phyloP scores from a whole-genome alignment of 2,329 filamentous ascomycete species.

The Aureobasidium sp. region DNA sequence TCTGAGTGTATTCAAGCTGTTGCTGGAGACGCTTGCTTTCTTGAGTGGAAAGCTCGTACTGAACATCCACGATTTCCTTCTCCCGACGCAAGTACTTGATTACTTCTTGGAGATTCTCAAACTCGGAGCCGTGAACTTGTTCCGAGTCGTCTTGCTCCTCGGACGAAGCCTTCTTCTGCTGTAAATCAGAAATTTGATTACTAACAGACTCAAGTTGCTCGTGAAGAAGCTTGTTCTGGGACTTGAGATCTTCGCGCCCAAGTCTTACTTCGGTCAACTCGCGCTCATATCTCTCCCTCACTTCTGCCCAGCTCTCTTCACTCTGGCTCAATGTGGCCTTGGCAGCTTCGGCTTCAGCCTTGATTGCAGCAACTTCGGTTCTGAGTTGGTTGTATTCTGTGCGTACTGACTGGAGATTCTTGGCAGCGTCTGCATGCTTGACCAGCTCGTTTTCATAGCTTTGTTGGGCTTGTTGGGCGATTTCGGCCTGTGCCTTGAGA shows the following conservation, averaged over 20 bases:
- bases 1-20: constrained; percentile 78
- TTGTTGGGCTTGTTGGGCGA: constrained; percentile 85
- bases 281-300: constrained; percentile 70
- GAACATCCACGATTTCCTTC: constrained; percentile 97
- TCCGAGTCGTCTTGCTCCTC: constrained; percentile 47
- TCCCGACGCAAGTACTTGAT: constrained; percentile 88
- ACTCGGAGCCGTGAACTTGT: constrained; percentile 39
- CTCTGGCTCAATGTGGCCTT: constrained; percentile 71
- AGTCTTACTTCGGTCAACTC: constrained; percentile 74
- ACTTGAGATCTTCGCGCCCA: constrained; percentile 73
- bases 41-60: constrained; percentile 81
- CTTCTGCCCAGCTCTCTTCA: constrained; percentile 81
- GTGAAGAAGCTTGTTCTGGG: constrained; percentile 86
- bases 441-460: constrained; percentile 92
- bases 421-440: constrained; percentile 93
- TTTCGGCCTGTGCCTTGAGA: constrained; percentile 85
- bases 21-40: constrained; percentile 85
- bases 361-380: constrained; percentile 66
- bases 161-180: constrained; percentile 60
- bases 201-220: constrained; percentile 80
- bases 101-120: constrained; percentile 68
- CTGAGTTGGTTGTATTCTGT: constrained; percentile 75
- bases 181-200: constrained; percentile 68
- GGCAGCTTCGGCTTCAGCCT: constrained; percentile 77
- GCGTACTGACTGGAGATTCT: constrained; percentile 70